Percentiles rank a stretch among this genome's conserved stretches.
Conservation (phyloP, 2,329 filamentous ascomycete species). For the Claviceps purpurea region DNA sequence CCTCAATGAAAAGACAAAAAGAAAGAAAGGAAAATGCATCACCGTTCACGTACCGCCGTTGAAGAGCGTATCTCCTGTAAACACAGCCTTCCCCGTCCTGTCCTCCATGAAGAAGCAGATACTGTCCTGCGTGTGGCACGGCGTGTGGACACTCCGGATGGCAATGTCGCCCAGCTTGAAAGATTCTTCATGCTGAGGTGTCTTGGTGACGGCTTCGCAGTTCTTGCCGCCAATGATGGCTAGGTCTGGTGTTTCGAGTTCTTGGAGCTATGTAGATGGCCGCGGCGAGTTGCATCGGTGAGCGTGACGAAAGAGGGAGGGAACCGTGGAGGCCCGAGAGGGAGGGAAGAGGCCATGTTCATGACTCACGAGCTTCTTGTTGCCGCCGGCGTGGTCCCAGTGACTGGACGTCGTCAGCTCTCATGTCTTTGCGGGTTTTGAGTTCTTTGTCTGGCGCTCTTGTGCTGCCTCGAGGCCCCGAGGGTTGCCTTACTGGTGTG, state of each 20-base stretch:
- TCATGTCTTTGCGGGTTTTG: background rate
- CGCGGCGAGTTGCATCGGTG: too few species aligned
- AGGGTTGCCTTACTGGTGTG: conserved; percentile 70
- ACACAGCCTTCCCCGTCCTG: conserved; percentile 60
- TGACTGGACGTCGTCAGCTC: conserved; percentile 44
- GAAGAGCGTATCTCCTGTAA: conserved; percentile 94
- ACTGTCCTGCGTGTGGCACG: conserved; percentile 96
- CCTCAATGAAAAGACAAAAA: background rate
- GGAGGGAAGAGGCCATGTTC: too few species aligned
- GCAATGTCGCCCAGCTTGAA: conserved; percentile 77
- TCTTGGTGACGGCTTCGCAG: conserved; percentile 67
- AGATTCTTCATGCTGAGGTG: conserved; percentile 58
- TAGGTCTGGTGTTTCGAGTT: conserved; percentile 45
- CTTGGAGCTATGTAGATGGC: conserved; percentile 16
- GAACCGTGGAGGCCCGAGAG: too few species aligned
- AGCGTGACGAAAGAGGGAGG: too few species aligned
- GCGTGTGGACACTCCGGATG: conserved; percentile 82
- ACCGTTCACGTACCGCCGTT: conserved; percentile 52
- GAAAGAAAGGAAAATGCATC: background rate
- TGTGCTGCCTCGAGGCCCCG: background rate
- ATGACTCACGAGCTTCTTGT: conserved; percentile 50
- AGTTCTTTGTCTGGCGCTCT: background rate
- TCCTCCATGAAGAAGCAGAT: conserved; percentile 93
- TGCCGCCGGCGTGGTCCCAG: conserved; percentile 88
- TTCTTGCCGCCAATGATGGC: conserved; percentile 80